Percentiles rank a stretch among this genome's conserved stretches.
These are phyloP conservation scores for Capronia americana DNA, from an alignment of 2,329 filamentous ascomycete species.

Conservation along the genomic window DNA sequence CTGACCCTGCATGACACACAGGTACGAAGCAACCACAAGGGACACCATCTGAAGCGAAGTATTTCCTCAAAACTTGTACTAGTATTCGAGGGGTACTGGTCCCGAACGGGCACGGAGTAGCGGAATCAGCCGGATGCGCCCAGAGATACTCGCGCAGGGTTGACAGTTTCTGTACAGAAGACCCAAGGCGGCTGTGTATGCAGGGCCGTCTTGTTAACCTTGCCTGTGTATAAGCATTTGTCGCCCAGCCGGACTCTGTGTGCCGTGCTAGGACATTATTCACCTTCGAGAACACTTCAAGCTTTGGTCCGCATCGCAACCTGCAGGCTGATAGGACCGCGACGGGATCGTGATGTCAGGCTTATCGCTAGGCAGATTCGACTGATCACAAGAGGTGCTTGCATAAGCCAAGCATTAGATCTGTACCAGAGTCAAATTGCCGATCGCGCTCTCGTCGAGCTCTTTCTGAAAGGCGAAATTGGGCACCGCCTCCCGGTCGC, in stretches of 20 bases:
- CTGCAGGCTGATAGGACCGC: conserved; percentile 1
- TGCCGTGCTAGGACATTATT: neutral
- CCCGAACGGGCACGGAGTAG: neutral
- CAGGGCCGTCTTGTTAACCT: neutral
- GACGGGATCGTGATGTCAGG: conserved; percentile 7
- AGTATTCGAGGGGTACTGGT: neutral
- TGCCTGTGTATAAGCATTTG: conserved; percentile 9
- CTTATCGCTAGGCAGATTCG: conserved; percentile 8
- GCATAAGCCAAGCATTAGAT: conserved; percentile 1
- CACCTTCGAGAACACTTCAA: conserved; percentile 13
- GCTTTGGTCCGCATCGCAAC: neutral
- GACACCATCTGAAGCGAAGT: conserved; percentile 17
- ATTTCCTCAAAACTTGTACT: conserved; percentile 6
- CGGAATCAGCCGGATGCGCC: conserved; percentile 1
- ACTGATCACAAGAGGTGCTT: neutral
- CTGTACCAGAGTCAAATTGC: neutral
- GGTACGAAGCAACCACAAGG: conserved; percentile 40
- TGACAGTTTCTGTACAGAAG: neutral
- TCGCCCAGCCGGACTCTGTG: conserved; percentile 2
- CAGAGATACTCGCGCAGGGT: neutral
- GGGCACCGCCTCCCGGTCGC: conserved; percentile 13
- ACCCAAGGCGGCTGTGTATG: neutral
- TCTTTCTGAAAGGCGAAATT: neutral
- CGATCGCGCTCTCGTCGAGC: neutral
- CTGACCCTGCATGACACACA: conserved; percentile 27